Evolutionary conservation across 352 stramenopile species (phyloP).

Genomic region (Phytophthora macrochlamydospora): DNA sequence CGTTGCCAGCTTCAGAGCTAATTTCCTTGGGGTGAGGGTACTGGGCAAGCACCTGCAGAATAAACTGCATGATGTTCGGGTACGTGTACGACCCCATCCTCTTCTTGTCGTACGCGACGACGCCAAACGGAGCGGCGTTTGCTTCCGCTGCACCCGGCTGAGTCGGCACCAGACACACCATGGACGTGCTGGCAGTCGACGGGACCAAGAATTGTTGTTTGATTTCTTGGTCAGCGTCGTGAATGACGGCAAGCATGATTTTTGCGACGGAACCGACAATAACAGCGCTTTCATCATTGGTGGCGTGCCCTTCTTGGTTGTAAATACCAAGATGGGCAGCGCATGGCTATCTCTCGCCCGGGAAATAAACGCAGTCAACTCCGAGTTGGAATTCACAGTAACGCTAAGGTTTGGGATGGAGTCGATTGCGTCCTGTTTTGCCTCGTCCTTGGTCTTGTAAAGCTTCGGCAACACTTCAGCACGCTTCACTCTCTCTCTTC

Average conservation of each 20-base stretch:
- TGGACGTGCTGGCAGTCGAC: conserved; percentile 35
- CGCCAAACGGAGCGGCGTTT: conserved; percentile 53
- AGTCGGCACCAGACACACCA: conserved; percentile 57
- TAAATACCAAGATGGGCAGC: conserved; percentile 70
- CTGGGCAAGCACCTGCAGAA: conserved; percentile 63
- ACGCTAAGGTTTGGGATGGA: conserved; percentile 55
- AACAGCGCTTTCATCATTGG: conserved; percentile 64
- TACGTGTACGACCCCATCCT: conserved; percentile 65
- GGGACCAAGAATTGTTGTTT: conserved; percentile 69
- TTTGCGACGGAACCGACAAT: conserved; percentile 62
- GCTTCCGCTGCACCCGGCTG: conserved; percentile 24
- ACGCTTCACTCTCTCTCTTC: conserved; percentile 35
- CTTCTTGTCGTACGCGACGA: conserved; percentile 77
- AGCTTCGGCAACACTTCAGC: conserved; percentile 38
- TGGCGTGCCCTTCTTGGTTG: conserved; percentile 52
- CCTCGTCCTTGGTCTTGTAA: conserved; percentile 55
- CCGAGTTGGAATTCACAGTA: conserved; percentile 47
- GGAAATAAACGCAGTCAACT: conserved; percentile 68
- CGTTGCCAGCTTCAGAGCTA: conserved; percentile 19
- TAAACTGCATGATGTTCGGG: conserved; percentile 70
- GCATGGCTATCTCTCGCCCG: conserved; percentile 35
- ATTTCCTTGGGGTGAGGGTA: conserved; percentile 61
- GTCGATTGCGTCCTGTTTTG: conserved; percentile 48
- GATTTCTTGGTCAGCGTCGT: conserved; percentile 54
- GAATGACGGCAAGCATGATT: conserved; percentile 61